phyloP scores from a whole-genome alignment of 1,284 basidiomycete genomes.

The Pseudozyma sp. region DNA sequence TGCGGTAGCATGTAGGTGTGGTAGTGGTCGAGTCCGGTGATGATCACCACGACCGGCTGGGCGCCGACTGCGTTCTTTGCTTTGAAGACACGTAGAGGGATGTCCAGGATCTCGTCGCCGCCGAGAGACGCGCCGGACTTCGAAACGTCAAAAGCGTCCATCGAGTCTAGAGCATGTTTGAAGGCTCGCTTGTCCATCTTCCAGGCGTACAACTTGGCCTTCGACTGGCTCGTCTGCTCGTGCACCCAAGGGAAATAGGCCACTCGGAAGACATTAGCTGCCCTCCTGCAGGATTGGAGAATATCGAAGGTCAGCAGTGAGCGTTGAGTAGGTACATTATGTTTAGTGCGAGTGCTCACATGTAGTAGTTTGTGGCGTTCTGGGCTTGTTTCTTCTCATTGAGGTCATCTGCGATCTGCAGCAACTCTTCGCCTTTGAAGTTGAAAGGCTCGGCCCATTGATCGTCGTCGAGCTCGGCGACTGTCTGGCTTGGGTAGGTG shows the following conservation, averaged over 20 bases:
- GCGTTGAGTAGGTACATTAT: not conserved
- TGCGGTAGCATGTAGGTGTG: constrained; percentile 32
- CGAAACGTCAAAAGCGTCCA: constrained; percentile 11
- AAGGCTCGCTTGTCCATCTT: constrained; percentile 31
- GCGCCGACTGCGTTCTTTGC: constrained; percentile 9
- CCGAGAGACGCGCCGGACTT: constrained; percentile 5
- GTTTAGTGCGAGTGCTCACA: constrained; percentile 11
- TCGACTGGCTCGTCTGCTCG: constrained; percentile 22
- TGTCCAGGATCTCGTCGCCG: constrained; percentile 4
- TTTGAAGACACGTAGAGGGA: constrained; percentile 32
- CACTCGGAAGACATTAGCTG: constrained; percentile 34
- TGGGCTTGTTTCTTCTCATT: not conserved
- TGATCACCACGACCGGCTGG: constrained; percentile 37
- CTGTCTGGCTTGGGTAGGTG: constrained; percentile 15
- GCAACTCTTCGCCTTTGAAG: constrained; percentile 21
- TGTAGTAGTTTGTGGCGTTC: constrained; percentile 28
- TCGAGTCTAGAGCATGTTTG: constrained; percentile 13
- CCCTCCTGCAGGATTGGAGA: constrained; percentile 14
- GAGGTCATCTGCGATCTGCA: constrained; percentile 11
- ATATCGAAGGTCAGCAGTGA: not conserved
- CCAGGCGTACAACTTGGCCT: constrained; percentile 35
- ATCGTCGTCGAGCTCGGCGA: constrained; percentile 29
- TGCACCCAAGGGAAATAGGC: constrained; percentile 48
- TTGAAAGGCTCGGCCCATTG: constrained; percentile 40
- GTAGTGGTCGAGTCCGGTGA: constrained; percentile 49